phyloP scores from a whole-genome alignment of 768 basidiomycete species.

The Mycena capillaripes region DNA sequence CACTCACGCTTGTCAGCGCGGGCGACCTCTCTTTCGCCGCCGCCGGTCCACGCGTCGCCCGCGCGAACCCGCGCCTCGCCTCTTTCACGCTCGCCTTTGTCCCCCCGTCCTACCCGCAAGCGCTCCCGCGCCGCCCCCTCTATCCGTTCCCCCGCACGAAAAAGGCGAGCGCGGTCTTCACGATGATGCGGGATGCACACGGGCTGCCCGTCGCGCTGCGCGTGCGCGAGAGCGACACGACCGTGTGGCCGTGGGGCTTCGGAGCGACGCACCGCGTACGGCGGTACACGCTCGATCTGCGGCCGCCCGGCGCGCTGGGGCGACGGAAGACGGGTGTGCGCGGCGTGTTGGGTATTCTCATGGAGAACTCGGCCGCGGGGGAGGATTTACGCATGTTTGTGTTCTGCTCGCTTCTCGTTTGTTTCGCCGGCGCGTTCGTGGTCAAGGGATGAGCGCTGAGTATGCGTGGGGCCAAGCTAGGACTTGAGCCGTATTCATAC shows the following conservation, averaged over 20 bases:
- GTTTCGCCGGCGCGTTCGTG: conserved; percentile 64
- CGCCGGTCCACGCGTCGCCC: conserved; percentile 66
- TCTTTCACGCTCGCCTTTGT: conserved; percentile 78
- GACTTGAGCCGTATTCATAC: conserved; percentile 8
- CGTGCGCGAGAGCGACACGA: conserved; percentile 63
- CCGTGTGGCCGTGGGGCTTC: conserved; percentile 65
- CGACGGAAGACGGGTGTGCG: conserved; percentile 55
- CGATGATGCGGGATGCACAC: conserved; percentile 71
- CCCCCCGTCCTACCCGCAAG: conserved; percentile 64
- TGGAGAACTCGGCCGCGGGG: conserved; percentile 74
- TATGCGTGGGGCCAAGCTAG: background rate
- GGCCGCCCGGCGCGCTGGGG: conserved; percentile 54
- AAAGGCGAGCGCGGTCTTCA: conserved; percentile 67
- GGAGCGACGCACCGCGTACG: conserved; percentile 54
- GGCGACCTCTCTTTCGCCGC: conserved; percentile 72
- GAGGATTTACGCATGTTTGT: conserved; percentile 76
- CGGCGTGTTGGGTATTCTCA: conserved; percentile 59
- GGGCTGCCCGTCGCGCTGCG: conserved; percentile 70
- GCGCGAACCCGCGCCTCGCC: conserved; percentile 74
- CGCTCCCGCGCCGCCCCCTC: conserved; percentile 60
- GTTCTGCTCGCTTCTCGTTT: conserved; percentile 64
- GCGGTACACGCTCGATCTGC: conserved; percentile 56
- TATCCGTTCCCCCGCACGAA: conserved; percentile 59
- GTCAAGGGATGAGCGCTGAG: conserved; percentile 13
- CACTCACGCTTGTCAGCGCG: conserved; percentile 78